Base-by-base conservation (phyloP, 148 eudicot genomes). In the Chenopodium album region DNA sequence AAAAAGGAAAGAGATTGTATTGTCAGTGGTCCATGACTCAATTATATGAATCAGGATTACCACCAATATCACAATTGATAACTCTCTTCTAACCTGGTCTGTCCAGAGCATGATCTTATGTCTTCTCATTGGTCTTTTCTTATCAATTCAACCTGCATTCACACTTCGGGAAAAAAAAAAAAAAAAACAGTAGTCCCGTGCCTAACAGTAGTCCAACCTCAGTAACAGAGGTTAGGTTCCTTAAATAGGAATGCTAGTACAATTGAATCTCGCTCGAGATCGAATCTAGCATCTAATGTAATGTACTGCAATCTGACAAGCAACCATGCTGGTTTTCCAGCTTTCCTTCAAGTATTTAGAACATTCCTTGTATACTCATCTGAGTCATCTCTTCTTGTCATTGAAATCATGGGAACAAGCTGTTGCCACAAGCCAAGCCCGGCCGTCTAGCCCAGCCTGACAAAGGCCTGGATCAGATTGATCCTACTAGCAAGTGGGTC, bases 1-100 rank as follows among this genome's bases (percentile, higher is more conserved):
- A 41, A 16, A 26, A 26, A 22, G 63, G 48, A 37, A 66, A 41
- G 32, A 71, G 37, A n/a, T 74, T 31, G 34, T 29, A n/a, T 74
- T 31, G 34, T 29, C 32, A 68, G 74, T 76, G 86, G 86, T 76
- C 77, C 83, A 76, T 77, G 7, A 69, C 68, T 79, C 75, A 75
- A 66, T 79, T 12, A 68, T 80, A 46, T 75, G 80, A 77, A 31
- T 75, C 79, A 84, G 56, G 54, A 64, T 37, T 74, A 31, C 71
- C 76, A n/a, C 54, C 32, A 56, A 32, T n/a, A 71, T 56, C 10
- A 71, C 71, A 14, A 16, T 59, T 16, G 16, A 72, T 3, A 79
- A 28, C n/a, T 60, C 46, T n/a, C 23, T 34, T 67, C 34, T 78
- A 54, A 77, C 10, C 19, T 62, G 66, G 63, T 62, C 66, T 75